Conservation (phyloP, 495 filamentous ascomycete species). For the Aspergillus taichungensis region DNA sequence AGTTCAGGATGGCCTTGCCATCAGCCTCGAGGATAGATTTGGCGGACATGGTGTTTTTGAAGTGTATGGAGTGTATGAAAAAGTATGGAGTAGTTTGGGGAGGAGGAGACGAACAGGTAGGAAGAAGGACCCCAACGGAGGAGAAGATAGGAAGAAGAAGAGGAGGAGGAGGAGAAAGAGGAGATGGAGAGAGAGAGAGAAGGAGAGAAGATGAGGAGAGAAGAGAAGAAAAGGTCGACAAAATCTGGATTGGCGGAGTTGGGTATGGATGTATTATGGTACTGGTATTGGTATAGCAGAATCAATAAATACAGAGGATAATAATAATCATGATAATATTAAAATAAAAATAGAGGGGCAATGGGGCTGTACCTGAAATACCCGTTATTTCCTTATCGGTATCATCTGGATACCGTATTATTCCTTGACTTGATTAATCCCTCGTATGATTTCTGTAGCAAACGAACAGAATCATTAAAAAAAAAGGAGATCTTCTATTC, state of each 20-base stretch:
- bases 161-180: constrained; percentile 11
- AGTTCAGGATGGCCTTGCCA: constrained; percentile 99
- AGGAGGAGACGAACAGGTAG: too few species aligned
- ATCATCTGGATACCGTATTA: too few species aligned
- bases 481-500: too few species aligned
- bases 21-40: constrained; percentile 98
- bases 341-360: constrained; percentile 2
- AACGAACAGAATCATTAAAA: too few species aligned
- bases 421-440: too few species aligned
- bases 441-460: too few species aligned
- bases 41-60: constrained; percentile 68
- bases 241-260: neutral
- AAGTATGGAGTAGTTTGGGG: too few species aligned
- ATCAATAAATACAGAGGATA: neutral
- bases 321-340: constrained; percentile 2
- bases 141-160: constrained; percentile 7
- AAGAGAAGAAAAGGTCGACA: constrained; percentile 14
- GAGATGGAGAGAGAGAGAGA: constrained; percentile 4
- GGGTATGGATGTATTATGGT: too few species aligned
- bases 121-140: constrained; percentile 8
- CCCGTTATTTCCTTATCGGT: too few species aligned
- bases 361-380: neutral
- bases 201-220: constrained; percentile 5
- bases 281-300: too few species aligned
- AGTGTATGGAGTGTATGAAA: constrained; percentile 7